Base-by-base conservation (phyloP, 2,329 filamentous ascomycete genomes). In the Magnaporthiopsis incrustans region DNA sequence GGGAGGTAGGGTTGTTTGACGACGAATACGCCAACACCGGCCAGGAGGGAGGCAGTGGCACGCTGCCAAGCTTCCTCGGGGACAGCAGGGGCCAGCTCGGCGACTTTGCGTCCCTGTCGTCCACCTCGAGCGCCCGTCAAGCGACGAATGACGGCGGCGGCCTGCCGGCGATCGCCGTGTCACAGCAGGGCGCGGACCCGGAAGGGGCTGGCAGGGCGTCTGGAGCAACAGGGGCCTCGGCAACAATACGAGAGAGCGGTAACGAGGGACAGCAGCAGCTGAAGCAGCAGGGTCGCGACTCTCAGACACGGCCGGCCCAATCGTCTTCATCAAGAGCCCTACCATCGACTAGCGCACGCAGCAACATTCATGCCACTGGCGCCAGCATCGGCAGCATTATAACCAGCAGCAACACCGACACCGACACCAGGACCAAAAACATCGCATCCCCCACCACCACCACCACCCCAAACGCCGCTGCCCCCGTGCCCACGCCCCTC, bases 1-100 rank as follows among this genome's bases (percentile, higher is more conserved):
- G 75, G 69, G 82, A 85, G 71, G 70, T 79, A 57, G 82, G 81
- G 26, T 73, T 77, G 61, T 74, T 77, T 57, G 76, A 76, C 38
- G 69, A 71, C n/a, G 57, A 74, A 60, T 64, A 72, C 66, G 65
- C 72, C 67, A 67, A 71, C 63, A 66, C 68, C 64, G 65, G 8
- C 33, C 57, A 35, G 61, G 50, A 61, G 58, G 67, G 60, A 64
- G 60, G 61, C 18, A 32, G 73, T 59, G 65, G 69, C 74, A 63
- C 67, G 1, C 22, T 35, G 30, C 58, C 30, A 15, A 35, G 30
- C 33, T 30, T 30, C 11, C 22, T 26, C 33, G 22, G 15, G 12
- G 35, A 61, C 33, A 61, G 44, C 14, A 15, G 11, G 35, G 35
- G 35, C 12, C 33, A 61, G n/a, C 35, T 61, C 35, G 59, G 59